A percentile compares a stretch with the other conserved stretches of the same genome.
Conservation (phyloP, 2,329 filamentous ascomycete genomes). For the Phoma herbarum region DNA sequence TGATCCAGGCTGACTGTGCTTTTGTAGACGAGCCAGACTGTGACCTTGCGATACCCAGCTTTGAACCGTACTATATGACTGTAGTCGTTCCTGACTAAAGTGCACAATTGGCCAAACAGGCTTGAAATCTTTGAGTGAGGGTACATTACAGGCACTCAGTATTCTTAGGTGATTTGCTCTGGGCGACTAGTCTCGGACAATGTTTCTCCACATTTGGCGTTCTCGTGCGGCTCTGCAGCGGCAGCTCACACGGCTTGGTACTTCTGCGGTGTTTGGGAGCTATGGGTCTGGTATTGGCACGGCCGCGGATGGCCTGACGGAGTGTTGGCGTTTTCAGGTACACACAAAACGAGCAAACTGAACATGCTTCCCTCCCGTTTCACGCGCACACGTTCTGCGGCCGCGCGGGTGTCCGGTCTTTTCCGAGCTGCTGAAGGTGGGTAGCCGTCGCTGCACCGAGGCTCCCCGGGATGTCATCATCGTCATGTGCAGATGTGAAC, state of each 20-base stretch:
- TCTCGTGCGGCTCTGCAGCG: slow-evolving; percentile 21
- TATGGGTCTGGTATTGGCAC: slow-evolving; percentile 35
- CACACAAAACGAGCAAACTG: slow-evolving; percentile 29
- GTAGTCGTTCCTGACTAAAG: not conserved
- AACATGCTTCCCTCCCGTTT: slow-evolving; percentile 7
- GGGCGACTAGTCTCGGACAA: slow-evolving; percentile 4
- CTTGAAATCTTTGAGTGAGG: not conserved
- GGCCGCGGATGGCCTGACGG: slow-evolving; percentile 47
- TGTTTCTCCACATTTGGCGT: slow-evolving; percentile 19
- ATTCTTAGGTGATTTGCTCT: not conserved
- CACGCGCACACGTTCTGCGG: slow-evolving; percentile 17
- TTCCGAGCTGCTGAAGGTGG: slow-evolving; percentile 26
- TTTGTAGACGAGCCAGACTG: not conserved
- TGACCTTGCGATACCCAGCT: not conserved
- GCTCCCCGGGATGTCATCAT: slow-evolving; percentile 30
- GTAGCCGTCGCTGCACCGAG: slow-evolving; percentile 30
- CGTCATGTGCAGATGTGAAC: slow-evolving; percentile 24
- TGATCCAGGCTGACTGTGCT: slow-evolving; percentile 4
- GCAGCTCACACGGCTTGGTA: slow-evolving; percentile 22
- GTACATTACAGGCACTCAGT: not conserved
- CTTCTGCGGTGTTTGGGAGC: slow-evolving; percentile 35
- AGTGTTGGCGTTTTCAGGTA: slow-evolving; percentile 39
- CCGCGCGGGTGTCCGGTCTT: slow-evolving; percentile 26
- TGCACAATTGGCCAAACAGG: not conserved
- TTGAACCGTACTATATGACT: not conserved